Conservation (phyloP, 768 basidiomycete species). For the Kwoniella dendrophila region DNA sequence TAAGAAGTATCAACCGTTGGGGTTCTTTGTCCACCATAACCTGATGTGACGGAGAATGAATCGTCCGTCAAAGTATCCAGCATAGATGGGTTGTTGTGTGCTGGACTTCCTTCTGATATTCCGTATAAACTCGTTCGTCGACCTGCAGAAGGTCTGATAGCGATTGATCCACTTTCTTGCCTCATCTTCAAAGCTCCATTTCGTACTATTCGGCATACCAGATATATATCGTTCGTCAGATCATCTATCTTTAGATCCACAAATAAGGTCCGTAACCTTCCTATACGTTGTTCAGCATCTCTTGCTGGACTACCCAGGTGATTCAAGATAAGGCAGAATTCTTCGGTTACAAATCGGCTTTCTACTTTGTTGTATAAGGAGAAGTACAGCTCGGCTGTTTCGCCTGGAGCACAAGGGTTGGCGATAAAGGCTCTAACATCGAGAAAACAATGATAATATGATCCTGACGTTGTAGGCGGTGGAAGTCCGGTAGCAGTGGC, state of each 20-base stretch:
- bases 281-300: slow-evolving; percentile 61
- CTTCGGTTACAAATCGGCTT: slow-evolving; percentile 84
- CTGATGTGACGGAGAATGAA: slow-evolving; percentile 50
- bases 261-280: slow-evolving; percentile 80
- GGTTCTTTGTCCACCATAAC: slow-evolving; percentile 32
- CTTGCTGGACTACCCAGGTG: slow-evolving; percentile 69
- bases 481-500: neutral
- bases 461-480: slow-evolving; percentile 54
- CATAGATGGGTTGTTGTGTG: slow-evolving; percentile 11
- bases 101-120: slow-evolving; percentile 12
- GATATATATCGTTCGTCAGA: slow-evolving; percentile 78
- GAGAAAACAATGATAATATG: slow-evolving; percentile 86
- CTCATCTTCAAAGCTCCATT: slow-evolving; percentile 83
- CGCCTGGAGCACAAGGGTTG: slow-evolving; percentile 83
- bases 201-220: slow-evolving; percentile 87
- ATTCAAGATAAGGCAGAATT: slow-evolving; percentile 84
- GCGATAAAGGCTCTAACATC: slow-evolving; percentile 92
- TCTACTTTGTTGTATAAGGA: slow-evolving; percentile 85
- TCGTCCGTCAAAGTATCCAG: slow-evolving; percentile 42
- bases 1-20: slow-evolving; percentile 30
- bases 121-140: slow-evolving; percentile 19
- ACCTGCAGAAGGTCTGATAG: slow-evolving; percentile 11
- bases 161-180: slow-evolving; percentile 55
- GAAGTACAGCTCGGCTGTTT: slow-evolving; percentile 90
- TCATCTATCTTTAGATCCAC: slow-evolving; percentile 84